phyloP scores from a whole-genome alignment of 495 filamentous ascomycete genomes.

The Cudoniella acicularis region DNA sequence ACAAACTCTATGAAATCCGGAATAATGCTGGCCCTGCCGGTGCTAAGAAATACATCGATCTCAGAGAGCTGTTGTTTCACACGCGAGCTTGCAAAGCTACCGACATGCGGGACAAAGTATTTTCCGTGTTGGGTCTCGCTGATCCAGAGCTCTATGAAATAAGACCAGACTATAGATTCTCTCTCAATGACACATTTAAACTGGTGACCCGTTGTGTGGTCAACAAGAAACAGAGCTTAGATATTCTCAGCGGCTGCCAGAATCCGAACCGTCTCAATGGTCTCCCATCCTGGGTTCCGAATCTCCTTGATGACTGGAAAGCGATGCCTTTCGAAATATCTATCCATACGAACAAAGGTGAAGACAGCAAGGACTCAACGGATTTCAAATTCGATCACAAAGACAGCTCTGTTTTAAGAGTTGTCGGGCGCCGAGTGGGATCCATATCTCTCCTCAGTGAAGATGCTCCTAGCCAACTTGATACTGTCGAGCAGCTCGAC shows the following conservation, averaged over 20 bases:
- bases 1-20: background rate
- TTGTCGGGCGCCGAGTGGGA: background rate
- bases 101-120: conserved; percentile 3
- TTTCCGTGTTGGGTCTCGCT: background rate
- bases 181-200: background rate
- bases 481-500: background rate
- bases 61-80: background rate
- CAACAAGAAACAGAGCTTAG: background rate
- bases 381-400: background rate
- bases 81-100: background rate
- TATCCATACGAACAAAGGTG: background rate
- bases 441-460: background rate
- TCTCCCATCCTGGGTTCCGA: background rate
- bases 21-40: background rate
- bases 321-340: background rate
- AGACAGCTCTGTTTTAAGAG: background rate
- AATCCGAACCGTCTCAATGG: background rate
- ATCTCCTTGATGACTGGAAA: background rate
- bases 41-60: background rate
- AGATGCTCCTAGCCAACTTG: background rate
- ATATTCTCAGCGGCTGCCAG: background rate
- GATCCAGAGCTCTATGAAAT: background rate
- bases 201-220: background rate
- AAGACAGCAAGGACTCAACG: background rate
- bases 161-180: background rate